Evolutionary conservation across 805 yeast species (phyloP), one percentile per base, ranked within the genome.

Genomic region (Saccharomycopsis synnaedendra): DNA sequence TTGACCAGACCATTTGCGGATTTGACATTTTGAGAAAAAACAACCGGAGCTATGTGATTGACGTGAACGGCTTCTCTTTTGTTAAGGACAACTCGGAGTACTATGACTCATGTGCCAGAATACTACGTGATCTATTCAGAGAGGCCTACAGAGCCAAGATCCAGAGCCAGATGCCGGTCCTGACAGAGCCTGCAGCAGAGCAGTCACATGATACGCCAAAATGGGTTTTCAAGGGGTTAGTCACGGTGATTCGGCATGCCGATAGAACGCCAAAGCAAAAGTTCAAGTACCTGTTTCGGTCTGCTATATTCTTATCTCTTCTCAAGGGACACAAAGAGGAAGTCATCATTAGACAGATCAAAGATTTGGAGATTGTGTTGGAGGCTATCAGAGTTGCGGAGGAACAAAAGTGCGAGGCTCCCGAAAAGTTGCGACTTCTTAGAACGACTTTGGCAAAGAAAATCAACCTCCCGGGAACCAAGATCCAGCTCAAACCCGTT

Each of bases 261-360:
- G 99, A 93, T 62, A 77, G 99, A 62, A 93, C 99, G 0, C 99
- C 99, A 10, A 93, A 93, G 63, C 98, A 93, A 67, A 93, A 93
- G 63, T 86, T 93, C 69, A 93, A 93, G 62, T 94, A 87, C 65
- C 88, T 97, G 0, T 93, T 93, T 69, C 81, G 82, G 55, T 82
- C 95, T 2, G 89, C 87, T 4, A 72, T 86, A 7, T 93, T 93
- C 60, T 79, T 88, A 41, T 85, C 93, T 0, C 65, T 93, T 48
- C 68, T 93, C 55, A 90, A 90, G 63, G 97, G 97, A 3, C 95
- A 93, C 60, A 87, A 83, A 56, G 96, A 88, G 59, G 98, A 93
- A 60, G 96, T 93, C 27, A 93, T 93, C 47, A 89, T 93, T 45
- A 74, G 99, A 56, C 94, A 90, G 49, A 86, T 82, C 39, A 78